A percentile compares a stretch with the other conserved stretches of the same genome.
phyloP scores from a whole-genome alignment of 106 monocot species.

The Apostasia ramifera region DNA sequence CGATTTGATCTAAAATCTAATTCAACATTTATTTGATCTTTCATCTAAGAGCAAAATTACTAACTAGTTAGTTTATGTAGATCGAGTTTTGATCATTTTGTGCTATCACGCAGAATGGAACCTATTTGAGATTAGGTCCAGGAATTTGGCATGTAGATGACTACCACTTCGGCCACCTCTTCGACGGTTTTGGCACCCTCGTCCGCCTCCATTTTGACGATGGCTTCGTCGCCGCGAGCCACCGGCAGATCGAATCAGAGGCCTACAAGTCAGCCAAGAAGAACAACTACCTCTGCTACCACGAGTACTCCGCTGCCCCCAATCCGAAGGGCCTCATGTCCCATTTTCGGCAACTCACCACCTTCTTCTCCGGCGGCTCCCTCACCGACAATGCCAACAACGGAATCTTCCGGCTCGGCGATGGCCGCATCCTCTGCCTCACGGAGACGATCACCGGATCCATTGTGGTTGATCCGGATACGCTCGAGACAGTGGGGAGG shows the following conservation, averaged over 20 bases:
- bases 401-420: conserved; percentile 35
- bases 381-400: conserved; percentile 55
- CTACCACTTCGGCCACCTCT: conserved; percentile 38
- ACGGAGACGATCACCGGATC: conserved; percentile 45
- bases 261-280: conserved; percentile 38
- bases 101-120: conserved; percentile 17
- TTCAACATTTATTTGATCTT: too few relatives aligned
- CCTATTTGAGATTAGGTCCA: conserved; percentile 38
- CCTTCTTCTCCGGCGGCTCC: conserved; percentile 31
- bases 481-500: conserved; percentile 31
- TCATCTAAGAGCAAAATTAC: too few relatives aligned
- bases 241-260: conserved; percentile 41
- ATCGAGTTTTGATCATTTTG: not conserved
- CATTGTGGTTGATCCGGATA: conserved; percentile 26
- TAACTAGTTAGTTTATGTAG: too few relatives aligned
- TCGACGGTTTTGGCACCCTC: conserved; percentile 46
- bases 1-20: too few relatives aligned
- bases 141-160: conserved; percentile 38
- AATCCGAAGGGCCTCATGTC: conserved; percentile 16
- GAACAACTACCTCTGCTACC: conserved; percentile 27
- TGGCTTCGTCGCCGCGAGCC: conserved; percentile 18
- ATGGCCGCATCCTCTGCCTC: conserved; percentile 41
- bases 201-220: conserved; percentile 29
- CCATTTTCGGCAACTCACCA: conserved; percentile 18
- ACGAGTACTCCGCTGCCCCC: conserved; percentile 40